These are phyloP conservation scores for Brasilioporus rufonigricans DNA, from an alignment of 768 basidiomycete genomes.

Conservation along the genomic window DNA sequence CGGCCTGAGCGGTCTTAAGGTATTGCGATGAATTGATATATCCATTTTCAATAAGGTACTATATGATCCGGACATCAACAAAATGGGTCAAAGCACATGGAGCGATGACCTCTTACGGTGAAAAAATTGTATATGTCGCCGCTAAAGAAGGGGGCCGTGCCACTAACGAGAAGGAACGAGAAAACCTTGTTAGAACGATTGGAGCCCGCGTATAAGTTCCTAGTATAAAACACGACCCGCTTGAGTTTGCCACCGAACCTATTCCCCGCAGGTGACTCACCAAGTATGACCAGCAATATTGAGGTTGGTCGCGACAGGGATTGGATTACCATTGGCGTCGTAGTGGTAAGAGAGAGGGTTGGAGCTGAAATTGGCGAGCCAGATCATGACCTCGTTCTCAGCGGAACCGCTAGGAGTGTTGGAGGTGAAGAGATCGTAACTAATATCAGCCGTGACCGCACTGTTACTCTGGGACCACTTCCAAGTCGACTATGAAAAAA, in stretches of 20 bases:
- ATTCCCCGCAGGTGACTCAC: not conserved
- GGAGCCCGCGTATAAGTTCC: not conserved
- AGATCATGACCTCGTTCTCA: conserved; percentile 55
- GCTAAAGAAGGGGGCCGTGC: not conserved
- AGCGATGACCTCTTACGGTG: not conserved
- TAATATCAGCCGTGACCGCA: conserved; percentile 52
- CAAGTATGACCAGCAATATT: not conserved
- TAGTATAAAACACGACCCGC: not conserved
- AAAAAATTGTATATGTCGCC: not conserved
- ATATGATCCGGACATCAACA: not conserved
- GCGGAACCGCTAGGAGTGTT: conserved; percentile 45
- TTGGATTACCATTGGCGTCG: not conserved
- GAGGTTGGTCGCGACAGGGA: not conserved
- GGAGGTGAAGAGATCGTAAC: conserved; percentile 65
- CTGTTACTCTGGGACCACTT: conserved; percentile 50
- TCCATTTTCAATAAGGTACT: conserved; percentile 53
- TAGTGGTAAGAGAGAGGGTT: not conserved
- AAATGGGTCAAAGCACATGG: not conserved
- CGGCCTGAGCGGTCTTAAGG: conserved; percentile 57
- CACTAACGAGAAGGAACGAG: not conserved
- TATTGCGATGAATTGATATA: conserved; percentile 53
- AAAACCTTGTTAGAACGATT: not conserved
- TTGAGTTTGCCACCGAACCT: not conserved
- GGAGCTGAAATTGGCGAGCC: conserved; percentile 48
- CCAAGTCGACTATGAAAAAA: conserved; percentile 34